Conservation (phyloP, 495 filamentous ascomycete genomes). For the Astrothelium subdiscretum region DNA sequence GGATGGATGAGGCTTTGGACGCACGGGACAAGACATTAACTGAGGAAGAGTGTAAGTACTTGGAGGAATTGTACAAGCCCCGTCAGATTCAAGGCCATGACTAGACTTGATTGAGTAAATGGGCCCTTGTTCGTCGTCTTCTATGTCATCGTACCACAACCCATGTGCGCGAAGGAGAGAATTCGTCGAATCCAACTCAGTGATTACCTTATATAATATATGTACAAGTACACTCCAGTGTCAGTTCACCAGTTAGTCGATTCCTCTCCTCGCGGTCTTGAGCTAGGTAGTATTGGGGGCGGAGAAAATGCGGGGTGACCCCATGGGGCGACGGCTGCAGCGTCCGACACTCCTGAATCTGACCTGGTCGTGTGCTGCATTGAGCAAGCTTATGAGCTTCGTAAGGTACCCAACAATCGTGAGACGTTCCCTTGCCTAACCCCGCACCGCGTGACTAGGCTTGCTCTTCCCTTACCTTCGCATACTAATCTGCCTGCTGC, state of each 20-base stretch:
- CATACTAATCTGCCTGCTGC: not conserved
- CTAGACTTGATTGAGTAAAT: not conserved
- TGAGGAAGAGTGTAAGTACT: conserved; percentile 23
- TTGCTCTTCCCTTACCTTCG: not conserved
- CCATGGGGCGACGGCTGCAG: not conserved
- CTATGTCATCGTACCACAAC: not conserved
- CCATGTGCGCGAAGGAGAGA: too few species aligned
- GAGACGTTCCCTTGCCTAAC: not conserved
- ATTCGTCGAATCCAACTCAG: too few species aligned
- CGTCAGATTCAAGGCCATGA: conserved; percentile 15
- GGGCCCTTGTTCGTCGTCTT: not conserved
- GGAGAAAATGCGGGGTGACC: not conserved
- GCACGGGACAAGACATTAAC: conserved; percentile 18
- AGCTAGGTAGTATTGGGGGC: not conserved
- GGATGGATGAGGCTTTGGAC: conserved; percentile 22
- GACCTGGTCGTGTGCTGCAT: not conserved
- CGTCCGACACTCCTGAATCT: not conserved
- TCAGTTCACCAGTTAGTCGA: too few species aligned
- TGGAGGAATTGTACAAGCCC: conserved; percentile 23
- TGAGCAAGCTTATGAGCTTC: not conserved
- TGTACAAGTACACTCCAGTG: too few species aligned
- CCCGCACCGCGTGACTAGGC: not conserved
- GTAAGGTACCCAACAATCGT: not conserved
- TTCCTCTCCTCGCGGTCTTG: too few species aligned
- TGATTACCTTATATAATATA: too few species aligned